Evolutionary conservation across 331 rosid genomes (phyloP), one percentile per base, ranked within the genome.

Genomic region (Pyrus hybrid): DNA sequence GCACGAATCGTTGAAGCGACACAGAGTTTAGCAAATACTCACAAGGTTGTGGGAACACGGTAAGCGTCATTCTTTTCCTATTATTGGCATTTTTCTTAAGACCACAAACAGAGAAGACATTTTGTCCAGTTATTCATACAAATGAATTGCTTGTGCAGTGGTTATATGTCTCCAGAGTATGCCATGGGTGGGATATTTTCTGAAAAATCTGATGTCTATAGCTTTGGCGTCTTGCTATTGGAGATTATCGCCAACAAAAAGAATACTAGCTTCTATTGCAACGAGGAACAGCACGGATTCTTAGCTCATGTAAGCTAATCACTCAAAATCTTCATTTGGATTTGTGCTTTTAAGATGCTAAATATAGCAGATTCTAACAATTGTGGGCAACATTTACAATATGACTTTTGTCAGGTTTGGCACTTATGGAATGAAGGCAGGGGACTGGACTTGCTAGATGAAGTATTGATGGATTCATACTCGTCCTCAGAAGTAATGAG

Each of bases 101-200:
- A 62, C 28, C 20, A 62, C n/a, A 62, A 62, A 62, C 66, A 25
- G 18, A 62, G 66, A 26, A 62, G 43, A 41, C 53, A 4, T 7
- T 45, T 61, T 43, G 6, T 2, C 28, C 16, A 7, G 12, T 14
- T 30, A 21, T n/a, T 3, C 1, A 18, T n/a, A 29, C 63, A 29
- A 29, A 49, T 13, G 18, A 1, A 11, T 35, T 76, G 51, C 7
- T 0, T 22, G 10, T 74, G 74, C 60, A 82, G 77, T 6, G 73
- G 82, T 13, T 78, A 78, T 30, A 73, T 82, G 73, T 73, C 72
- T 69, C 77, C 69, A 0, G 79, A 73, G 57, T 73, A 84, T 49
- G 83, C 80, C 64, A 77, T 84, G 82, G 79, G 72, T 18, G 85
- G 83, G 43, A 57, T 73, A 28, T 80, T 84, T 77, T 84, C 85